phyloP scores from a whole-genome alignment of 805 yeast species.

The Ogataea wickerhamii region DNA sequence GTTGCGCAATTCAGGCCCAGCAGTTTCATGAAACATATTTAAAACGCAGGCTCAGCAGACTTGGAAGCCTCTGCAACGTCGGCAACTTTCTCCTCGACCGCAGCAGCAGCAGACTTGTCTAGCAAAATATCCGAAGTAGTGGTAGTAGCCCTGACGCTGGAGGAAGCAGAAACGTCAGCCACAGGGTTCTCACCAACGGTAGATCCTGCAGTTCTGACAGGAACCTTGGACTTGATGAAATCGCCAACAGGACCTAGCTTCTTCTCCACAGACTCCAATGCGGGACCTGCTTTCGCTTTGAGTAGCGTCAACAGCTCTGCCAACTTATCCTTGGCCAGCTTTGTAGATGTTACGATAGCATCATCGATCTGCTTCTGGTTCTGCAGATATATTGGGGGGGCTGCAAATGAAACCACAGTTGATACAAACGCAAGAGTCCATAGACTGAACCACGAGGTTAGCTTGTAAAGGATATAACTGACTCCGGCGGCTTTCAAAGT shows the following conservation, averaged over 20 bases:
- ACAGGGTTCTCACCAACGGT: conserved; percentile 45
- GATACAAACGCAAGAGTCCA: conserved; percentile 59
- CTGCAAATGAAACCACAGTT: conserved; percentile 62
- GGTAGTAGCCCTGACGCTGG: conserved; percentile 9
- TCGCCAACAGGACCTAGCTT: conserved; percentile 66
- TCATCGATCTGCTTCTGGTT: conserved; percentile 78
- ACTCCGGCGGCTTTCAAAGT: conserved; percentile 71
- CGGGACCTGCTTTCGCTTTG: conserved; percentile 50
- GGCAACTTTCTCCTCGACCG: conserved; percentile 5
- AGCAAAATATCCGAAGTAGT: conserved; percentile 6
- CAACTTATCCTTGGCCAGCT: conserved; percentile 49
- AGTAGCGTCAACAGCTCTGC: conserved; percentile 38
- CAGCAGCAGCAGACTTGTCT: conserved; percentile 4
- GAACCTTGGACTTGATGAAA: conserved; percentile 53
- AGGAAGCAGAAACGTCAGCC: conserved; percentile 6
- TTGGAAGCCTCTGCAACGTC: conserved; percentile 1
- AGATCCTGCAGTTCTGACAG: conserved; percentile 67
- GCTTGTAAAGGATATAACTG: conserved; percentile 61
- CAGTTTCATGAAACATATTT: neutral
- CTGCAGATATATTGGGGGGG: conserved; percentile 69
- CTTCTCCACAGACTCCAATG: conserved; percentile 50
- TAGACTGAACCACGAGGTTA: conserved; percentile 73
- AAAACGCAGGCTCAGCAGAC: conserved; percentile 5
- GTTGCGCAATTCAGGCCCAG: too few species aligned
- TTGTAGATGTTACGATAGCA: conserved; percentile 44